Percentiles rank a stretch among this genome's conserved stretches.
Evolutionary conservation across 202 grass and related monocot species (phyloP).

Genomic region (Schoenoplectus tabernaemontani): DNA sequence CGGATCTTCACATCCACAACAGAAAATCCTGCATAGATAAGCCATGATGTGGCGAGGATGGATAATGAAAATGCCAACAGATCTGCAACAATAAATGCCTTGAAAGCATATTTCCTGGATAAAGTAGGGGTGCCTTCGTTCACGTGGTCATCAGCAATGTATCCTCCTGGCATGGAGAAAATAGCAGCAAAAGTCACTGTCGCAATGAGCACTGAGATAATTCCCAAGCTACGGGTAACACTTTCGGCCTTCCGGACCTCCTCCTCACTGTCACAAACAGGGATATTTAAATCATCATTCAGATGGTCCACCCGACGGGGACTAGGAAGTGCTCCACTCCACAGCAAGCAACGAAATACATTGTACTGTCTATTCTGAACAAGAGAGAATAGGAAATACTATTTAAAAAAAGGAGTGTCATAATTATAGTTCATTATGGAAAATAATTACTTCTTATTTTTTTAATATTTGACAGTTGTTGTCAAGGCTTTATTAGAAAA

Average conservation of each 20-base stretch:
- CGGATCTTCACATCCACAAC: conserved; percentile 33
- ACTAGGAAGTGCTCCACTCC: conserved; percentile 42
- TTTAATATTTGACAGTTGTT: too few relatives aligned
- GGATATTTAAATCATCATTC: conserved; percentile 28
- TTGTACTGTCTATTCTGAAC: conserved; percentile 35
- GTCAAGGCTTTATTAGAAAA: too few relatives aligned
- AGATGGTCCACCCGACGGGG: conserved; percentile 46
- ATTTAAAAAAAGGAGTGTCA: background rate
- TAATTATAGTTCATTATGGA: too few relatives aligned
- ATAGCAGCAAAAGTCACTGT: conserved; percentile 65
- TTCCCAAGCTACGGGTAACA: conserved; percentile 39
- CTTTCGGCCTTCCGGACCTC: conserved; percentile 48
- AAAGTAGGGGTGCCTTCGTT: conserved; percentile 41
- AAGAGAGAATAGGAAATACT: background rate
- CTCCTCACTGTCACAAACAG: conserved; percentile 15
- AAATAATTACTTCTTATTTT: too few relatives aligned
- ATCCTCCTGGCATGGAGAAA: conserved; percentile 53
- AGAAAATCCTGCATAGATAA: conserved; percentile 42
- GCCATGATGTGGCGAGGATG: conserved; percentile 46
- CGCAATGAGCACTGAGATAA: conserved; percentile 48
- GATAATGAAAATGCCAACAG: conserved; percentile 59
- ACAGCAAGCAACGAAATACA: conserved; percentile 40
- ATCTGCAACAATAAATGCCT: conserved; percentile 56
- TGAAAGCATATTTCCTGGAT: conserved; percentile 54
- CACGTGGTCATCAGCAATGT: conserved; percentile 44